Evolutionary conservation across 352 stramenopile genomes (phyloP).

Genomic region (Blastocystis sp.): DNA sequence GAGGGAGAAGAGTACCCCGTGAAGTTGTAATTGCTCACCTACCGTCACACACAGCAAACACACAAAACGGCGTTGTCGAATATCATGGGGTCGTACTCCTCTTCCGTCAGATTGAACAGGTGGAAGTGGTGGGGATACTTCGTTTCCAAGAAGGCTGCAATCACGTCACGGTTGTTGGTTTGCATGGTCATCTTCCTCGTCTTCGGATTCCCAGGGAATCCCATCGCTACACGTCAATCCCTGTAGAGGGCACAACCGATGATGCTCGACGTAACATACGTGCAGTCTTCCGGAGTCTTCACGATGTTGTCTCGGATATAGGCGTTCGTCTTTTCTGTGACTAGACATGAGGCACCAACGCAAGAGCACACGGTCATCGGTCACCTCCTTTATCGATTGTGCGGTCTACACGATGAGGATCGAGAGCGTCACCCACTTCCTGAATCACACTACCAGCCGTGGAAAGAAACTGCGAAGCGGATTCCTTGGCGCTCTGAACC

Average conservation of each 20-base stretch:
- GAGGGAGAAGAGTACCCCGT: constrained; percentile 40
- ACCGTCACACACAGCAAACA: neutral
- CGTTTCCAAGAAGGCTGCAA: constrained; percentile 51
- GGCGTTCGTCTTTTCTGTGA: constrained; percentile 46
- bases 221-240: constrained; percentile 38
- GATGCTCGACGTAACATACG: constrained; percentile 49
- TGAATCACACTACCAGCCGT: constrained; percentile 19
- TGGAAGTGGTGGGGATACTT: constrained; percentile 43
- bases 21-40: constrained; percentile 52
- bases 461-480: constrained; percentile 18
- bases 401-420: constrained; percentile 3
- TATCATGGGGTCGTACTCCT: constrained; percentile 53
- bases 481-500: constrained; percentile 44
- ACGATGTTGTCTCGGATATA: constrained; percentile 55
- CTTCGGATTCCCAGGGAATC: constrained; percentile 69
- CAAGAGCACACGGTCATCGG: constrained; percentile 2
- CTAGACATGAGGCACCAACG: neutral
- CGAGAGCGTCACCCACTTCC: neutral
- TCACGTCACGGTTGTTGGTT: constrained; percentile 40
- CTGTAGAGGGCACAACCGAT: neutral
- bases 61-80: constrained; percentile 19
- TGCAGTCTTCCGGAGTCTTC: constrained; percentile 56
- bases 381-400: constrained; percentile 52
- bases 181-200: constrained; percentile 20
- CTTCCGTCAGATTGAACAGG: constrained; percentile 66